These are phyloP conservation scores for Sisymbrium irio DNA, from an alignment of 345 rosid species.

Conservation along the genomic window DNA sequence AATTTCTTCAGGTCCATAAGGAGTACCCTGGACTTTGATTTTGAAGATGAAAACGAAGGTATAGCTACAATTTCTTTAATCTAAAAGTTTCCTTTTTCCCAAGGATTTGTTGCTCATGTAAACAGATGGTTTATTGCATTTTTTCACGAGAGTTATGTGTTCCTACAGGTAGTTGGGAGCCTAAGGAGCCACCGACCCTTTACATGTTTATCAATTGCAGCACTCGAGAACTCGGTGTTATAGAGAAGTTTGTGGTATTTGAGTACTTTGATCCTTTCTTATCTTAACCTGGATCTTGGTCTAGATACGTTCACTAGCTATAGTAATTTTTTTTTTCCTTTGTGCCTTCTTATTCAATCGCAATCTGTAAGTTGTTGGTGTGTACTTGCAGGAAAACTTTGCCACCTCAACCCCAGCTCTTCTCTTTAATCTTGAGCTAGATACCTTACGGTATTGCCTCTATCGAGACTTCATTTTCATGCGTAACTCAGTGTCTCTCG, in stretches of 20 bases:
- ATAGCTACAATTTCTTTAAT: slow-evolving; percentile 7
- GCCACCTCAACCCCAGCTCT: slow-evolving; percentile 76
- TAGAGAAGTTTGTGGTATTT: slow-evolving; percentile 94
- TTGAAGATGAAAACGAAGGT: slow-evolving; percentile 92
- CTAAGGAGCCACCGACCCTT: slow-evolving; percentile 76
- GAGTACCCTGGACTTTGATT: slow-evolving; percentile 92
- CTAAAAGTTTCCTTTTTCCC: not conserved
- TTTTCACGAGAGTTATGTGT: slow-evolving; percentile 4
- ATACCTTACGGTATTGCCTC: slow-evolving; percentile 72
- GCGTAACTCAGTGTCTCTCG: slow-evolving; percentile 9
- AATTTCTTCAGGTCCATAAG: slow-evolving; percentile 82
- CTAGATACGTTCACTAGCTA: slow-evolving; percentile 14
- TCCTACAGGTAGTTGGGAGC: slow-evolving; percentile 73
- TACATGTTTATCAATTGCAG: slow-evolving; percentile 82
- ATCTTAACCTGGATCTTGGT: slow-evolving; percentile 18
- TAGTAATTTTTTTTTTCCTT: not conserved
- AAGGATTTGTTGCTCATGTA: not conserved
- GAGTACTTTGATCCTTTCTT: slow-evolving; percentile 14
- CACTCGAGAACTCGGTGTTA: slow-evolving; percentile 75
- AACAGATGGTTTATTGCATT: not conserved
- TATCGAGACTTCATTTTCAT: slow-evolving; percentile 13
- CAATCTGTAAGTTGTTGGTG: slow-evolving; percentile 18
- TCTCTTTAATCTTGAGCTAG: slow-evolving; percentile 92
- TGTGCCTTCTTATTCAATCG: not conserved
- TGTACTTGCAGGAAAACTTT: slow-evolving; percentile 69